Percentiles rank a stretch among this genome's conserved stretches.
Conservation (phyloP, 2,329 filamentous ascomycete genomes). For the Nakataea oryzae region DNA sequence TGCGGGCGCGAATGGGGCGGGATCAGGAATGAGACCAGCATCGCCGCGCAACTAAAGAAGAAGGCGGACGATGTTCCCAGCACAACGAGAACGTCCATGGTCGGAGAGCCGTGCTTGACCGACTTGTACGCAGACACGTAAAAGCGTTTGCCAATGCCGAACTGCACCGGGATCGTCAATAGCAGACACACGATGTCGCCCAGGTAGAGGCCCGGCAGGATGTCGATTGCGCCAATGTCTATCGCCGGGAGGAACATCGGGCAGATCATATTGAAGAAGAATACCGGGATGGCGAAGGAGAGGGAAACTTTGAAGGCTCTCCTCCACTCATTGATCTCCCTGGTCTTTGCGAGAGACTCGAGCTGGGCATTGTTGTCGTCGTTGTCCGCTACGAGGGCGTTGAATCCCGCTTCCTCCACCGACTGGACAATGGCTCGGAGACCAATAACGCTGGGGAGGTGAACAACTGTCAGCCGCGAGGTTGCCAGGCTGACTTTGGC, state of each 20-base stretch:
- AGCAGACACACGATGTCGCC: constrained; percentile 76
- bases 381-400: constrained; percentile 79
- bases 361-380: constrained; percentile 96
- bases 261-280: constrained; percentile 85
- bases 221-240: constrained; percentile 62
- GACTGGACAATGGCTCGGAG: constrained; percentile 73
- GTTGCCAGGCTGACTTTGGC: constrained; percentile 65
- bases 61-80: constrained; percentile 91
- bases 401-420: constrained; percentile 74
- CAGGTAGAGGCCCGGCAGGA: constrained; percentile 70
- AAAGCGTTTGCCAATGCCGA: constrained; percentile 90
- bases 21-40: constrained; percentile 70
- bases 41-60: constrained; percentile 84
- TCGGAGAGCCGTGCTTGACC: constrained; percentile 79
- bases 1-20: constrained; percentile 69
- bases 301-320: constrained; percentile 68
- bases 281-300: constrained; percentile 79
- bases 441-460: constrained; percentile 62
- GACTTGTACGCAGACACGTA: constrained; percentile 92
- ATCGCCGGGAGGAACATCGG: constrained; percentile 72
- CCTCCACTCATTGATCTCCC: constrained; percentile 90
- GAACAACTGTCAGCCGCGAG: constrained; percentile 62
- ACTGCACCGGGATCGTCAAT: constrained; percentile 89
- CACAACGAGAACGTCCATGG: constrained; percentile 95
- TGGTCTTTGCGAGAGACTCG: constrained; percentile 90